Percentiles rank a stretch among this genome's conserved stretches.
Conservation (phyloP, 768 basidiomycete genomes). For the Termitomyces sp. region DNA sequence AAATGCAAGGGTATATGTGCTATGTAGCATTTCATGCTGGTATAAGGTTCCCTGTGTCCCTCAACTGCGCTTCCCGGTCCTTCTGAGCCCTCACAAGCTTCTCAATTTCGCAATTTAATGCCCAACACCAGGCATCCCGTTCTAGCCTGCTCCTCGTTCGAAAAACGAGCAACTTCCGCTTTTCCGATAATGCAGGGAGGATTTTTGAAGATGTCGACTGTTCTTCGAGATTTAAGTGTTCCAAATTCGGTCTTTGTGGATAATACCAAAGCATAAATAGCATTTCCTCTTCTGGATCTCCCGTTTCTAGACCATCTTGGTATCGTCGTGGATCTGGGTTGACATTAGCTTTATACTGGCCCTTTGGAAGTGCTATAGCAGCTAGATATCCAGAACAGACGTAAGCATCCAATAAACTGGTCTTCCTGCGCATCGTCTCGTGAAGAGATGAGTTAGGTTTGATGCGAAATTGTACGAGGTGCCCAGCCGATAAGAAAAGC, state of each 20-base stretch:
- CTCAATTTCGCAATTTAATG: conserved; percentile 87
- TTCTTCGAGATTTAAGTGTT: conserved; percentile 18
- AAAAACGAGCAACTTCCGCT: conserved; percentile 60
- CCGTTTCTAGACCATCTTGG: conserved; percentile 83
- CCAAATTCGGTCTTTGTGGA: conserved; percentile 24
- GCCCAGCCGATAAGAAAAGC: conserved; percentile 70
- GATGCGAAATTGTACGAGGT: conserved; percentile 68
- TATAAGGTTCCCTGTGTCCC: conserved; percentile 58
- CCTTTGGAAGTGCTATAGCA: conserved; percentile 54
- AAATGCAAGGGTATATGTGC: conserved; percentile 8
- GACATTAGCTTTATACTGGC: conserved; percentile 56
- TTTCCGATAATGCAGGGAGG: conserved; percentile 50
- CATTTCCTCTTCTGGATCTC: conserved; percentile 85
- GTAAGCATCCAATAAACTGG: conserved; percentile 70
- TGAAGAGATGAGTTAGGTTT: conserved; percentile 55
- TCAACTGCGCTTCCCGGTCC: conserved; percentile 60
- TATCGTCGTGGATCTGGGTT: conserved; percentile 66
- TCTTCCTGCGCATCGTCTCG: conserved; percentile 45
- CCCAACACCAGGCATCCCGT: conserved; percentile 94
- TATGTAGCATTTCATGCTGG: conserved; percentile 19
- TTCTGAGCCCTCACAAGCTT: conserved; percentile 57
- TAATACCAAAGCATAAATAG: conserved; percentile 79
- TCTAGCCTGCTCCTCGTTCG: conserved; percentile 81
- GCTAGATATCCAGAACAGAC: conserved; percentile 86
- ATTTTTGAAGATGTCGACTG: conserved; percentile 18